Conservation (phyloP, 1,284 basidiomycete genomes). For the Apiotrichum sp. region DNA sequence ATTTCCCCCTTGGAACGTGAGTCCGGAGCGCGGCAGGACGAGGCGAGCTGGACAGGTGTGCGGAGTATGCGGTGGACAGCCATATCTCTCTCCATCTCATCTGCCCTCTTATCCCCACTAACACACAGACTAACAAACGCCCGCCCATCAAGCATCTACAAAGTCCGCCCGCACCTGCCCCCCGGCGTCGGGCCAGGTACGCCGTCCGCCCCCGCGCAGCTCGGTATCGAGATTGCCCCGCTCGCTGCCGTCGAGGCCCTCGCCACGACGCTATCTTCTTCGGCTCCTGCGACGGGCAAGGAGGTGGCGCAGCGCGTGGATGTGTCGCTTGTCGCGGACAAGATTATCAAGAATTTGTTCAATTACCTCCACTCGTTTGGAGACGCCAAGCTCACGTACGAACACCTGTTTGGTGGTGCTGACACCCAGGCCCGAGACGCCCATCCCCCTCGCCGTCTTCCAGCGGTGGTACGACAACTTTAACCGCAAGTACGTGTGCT, state of each 20-base stretch:
- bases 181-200: conserved; percentile 16
- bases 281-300: not conserved
- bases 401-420: not conserved
- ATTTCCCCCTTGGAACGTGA: conserved; percentile 80
- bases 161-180: conserved; percentile 58
- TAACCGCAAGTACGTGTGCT: conserved; percentile 51
- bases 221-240: conserved; percentile 56
- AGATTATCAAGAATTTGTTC: conserved; percentile 55
- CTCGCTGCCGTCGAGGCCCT: conserved; percentile 42
- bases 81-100: not conserved
- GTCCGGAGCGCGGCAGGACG: too few relatives aligned
- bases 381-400: conserved; percentile 48
- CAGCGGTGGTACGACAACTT: conserved; percentile 78
- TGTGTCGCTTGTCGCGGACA: conserved; percentile 43
- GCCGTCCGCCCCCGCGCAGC: conserved; percentile 48
- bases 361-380: conserved; percentile 76
- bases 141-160: conserved; percentile 87
- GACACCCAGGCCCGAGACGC: conserved; percentile 51
- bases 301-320: conserved; percentile 32
- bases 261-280: conserved; percentile 51
- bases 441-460: conserved; percentile 67
- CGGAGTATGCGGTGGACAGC: conserved; percentile 34
- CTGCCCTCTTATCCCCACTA: too few relatives aligned
- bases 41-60: too few relatives aligned
- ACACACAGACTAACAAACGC: conserved; percentile 70